Conservation (phyloP, 805 yeast species). For the Zygosaccharomyces gambellarensis region DNA sequence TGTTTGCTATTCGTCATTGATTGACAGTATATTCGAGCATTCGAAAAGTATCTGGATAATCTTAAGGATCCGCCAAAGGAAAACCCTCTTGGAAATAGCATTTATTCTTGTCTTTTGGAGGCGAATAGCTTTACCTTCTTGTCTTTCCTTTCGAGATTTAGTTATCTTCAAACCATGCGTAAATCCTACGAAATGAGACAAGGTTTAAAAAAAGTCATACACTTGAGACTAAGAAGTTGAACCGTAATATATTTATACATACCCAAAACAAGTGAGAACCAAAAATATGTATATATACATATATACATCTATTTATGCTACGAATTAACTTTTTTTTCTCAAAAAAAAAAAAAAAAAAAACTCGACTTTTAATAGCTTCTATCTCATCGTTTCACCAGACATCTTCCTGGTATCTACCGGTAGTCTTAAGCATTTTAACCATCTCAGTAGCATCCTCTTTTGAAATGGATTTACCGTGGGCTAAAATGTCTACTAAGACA, state of each 20-base stretch:
- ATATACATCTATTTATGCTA: too few relatives aligned
- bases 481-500: conserved; percentile 58
- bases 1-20: background rate
- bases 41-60: background rate
- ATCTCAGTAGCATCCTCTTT: conserved; percentile 69
- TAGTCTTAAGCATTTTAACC: conserved; percentile 71
- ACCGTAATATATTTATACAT: background rate
- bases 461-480: conserved; percentile 56
- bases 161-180: background rate
- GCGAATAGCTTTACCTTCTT: background rate
- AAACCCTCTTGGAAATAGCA: background rate
- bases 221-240: background rate
- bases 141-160: background rate
- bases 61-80: background rate
- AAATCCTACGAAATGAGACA: too few relatives aligned
- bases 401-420: conserved; percentile 93
- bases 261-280: background rate
- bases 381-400: conserved; percentile 61
- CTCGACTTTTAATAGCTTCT: background rate
- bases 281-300: background rate
- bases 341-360: too few relatives aligned
- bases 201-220: too few relatives aligned
- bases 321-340: background rate
- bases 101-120: background rate
- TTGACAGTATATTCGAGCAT: background rate